Evolutionary conservation across 768 basidiomycete species (phyloP), one percentile per base, ranked within the genome.

Genomic region (Auriscalpium microsporum): DNA sequence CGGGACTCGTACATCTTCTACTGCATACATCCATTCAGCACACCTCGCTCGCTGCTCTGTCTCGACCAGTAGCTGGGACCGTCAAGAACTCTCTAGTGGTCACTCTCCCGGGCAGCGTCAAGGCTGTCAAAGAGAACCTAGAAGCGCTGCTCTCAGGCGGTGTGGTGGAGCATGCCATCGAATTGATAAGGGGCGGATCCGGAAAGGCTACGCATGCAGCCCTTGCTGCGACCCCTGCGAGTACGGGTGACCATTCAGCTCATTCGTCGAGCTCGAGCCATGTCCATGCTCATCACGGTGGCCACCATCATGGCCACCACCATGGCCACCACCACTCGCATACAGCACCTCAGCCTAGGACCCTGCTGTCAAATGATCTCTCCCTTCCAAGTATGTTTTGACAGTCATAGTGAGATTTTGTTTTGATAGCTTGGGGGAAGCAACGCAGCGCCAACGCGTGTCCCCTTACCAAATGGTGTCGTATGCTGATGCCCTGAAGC

Each of bases 21-120:
- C 67, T 93, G 19, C 73, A 82, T 2, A 66, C 78, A 9, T 92
- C 90, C 0, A 68, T 94, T 34, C 73, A 78, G 55, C 77, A 86
- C 54, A 94, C 92, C 0, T 85, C 86, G 1, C 72, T 91, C 35
- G 92, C 89, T 4, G 87, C 89, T 0, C 77, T 95, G 14, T 86
- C 90, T 3, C 81, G 92, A 7, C 92, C 91, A 1, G 75, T 93
- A 14, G 90, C 88, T 4, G 92, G 92, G 3, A 86, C 82, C 8
- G 69, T 84, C 57, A 75, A 72, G 23, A 75, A 75, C 51, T 85
- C 83, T 0, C 75, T 95, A 19, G 72, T 95, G 23, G 75, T 88
- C 17, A 91, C 89, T 0, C 81, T 94, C 10, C 93, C 92, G 0
- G 92, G 92, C 3, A 90, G 88, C 62, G 79, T 85, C 40, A 92